Base-by-base conservation (phyloP, 2,329 filamentous ascomycete species). In the Cladosporium sp. region DNA sequence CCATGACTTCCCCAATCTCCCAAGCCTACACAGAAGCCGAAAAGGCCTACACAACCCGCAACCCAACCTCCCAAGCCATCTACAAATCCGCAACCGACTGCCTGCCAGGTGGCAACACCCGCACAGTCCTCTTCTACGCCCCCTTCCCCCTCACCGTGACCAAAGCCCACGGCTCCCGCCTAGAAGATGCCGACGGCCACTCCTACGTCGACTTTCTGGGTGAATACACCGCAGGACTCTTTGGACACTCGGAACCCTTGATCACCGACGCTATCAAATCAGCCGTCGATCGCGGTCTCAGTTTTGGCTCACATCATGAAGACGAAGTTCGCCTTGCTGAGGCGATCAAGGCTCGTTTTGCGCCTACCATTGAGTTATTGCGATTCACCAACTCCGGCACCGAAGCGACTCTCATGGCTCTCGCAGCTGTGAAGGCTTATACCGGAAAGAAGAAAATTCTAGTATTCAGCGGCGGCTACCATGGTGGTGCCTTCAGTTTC, bases 301-400 rank as follows among this genome's bases (percentile, higher is more conserved):
- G 74, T 52, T 70, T 81, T 13, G 79, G 83, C 4, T 75, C 71
- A 0, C 75, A 77, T 1, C 79, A 73, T 29, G 55, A 62, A 9
- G 69, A 77, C 42, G 82, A 86, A 63, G 66, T 69, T 7, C 56
- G 69, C 13, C 69, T 80, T 18, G 82, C 81, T 0, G 58, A 65
- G 8, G 60, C 73, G n/a, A 61, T 85, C n/a, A 76, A 73, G 50
- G 57, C 66, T 8, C 72, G 82, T 3, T 84, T 85, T 56, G 16
- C 25, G 6, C 58, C 63, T 0, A 57, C 59, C 8, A 66, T 84
- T 4, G 79, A 82, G 6, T 70, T 73, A 11, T 66, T 84, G 3
- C 72, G 83, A 1, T 84, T 85, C 63, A 75, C 78, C 36, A 85
- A 85, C 63, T 83, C 79, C 0, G 83, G 83, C 2, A 86, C 83